Evolutionary conservation across 179 eudicot species (phyloP).

Genomic region (Beta corolliflora): DNA sequence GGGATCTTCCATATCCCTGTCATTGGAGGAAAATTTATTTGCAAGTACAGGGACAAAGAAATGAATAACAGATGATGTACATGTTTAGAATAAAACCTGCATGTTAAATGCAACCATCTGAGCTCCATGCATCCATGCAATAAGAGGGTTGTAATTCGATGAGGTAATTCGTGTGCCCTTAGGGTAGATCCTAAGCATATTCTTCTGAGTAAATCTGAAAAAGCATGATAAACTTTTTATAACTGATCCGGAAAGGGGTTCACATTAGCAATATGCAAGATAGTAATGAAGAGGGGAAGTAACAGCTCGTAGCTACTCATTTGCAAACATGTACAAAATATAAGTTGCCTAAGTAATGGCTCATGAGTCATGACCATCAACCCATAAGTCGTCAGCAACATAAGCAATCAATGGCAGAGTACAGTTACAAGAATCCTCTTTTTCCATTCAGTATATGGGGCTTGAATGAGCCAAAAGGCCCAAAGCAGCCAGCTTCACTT

Average conservation of each 20-base stretch:
- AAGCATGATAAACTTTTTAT: background rate
- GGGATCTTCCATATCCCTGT: conserved; percentile 85
- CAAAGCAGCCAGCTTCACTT: background rate
- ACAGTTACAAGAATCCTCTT: background rate
- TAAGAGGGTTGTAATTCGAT: conserved; percentile 80
- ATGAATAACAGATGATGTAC: background rate
- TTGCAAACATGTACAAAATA: background rate
- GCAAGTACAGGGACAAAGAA: background rate
- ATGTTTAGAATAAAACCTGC: conserved; percentile 58
- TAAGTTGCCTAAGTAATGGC: no score
- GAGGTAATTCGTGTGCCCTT: conserved; percentile 89
- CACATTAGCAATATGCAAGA: background rate
- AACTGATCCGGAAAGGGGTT: background rate
- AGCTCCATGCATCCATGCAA: conserved; percentile 93
- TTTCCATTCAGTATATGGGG: background rate
- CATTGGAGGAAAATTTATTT: conserved; percentile 1
- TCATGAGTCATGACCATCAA: background rate
- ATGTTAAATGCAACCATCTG: conserved; percentile 99
- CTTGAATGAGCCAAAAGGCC: background rate
- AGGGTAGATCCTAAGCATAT: conserved; percentile 81
- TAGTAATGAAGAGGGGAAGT: background rate
- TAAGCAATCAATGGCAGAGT: background rate
- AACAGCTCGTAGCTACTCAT: background rate
- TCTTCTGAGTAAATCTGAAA: conserved; percentile 75
- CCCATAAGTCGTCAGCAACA: background rate